A percentile compares a stretch with the other conserved stretches of the same genome.
phyloP scores from a whole-genome alignment of 306 rosid species.

The Inga leiocalycina region DNA sequence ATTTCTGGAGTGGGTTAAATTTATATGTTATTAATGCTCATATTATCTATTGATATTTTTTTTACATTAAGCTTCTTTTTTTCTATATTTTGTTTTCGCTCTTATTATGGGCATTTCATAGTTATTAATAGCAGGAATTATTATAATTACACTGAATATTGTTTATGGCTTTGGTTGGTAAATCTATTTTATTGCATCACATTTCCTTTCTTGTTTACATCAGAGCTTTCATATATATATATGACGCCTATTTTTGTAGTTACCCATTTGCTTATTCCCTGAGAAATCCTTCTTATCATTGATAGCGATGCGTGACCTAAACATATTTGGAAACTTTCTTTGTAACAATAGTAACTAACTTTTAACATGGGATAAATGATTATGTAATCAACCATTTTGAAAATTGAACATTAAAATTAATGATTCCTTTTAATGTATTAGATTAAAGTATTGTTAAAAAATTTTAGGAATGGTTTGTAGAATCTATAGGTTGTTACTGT shows the following conservation, averaged over 20 bases:
- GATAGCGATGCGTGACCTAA: slow-evolving; percentile 7
- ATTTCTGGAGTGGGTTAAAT: slow-evolving; percentile 11
- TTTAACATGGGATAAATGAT: slow-evolving; percentile 2
- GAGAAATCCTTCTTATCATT: neutral
- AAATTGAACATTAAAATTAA: neutral
- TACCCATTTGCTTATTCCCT: slow-evolving; percentile 7
- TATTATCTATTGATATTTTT: neutral
- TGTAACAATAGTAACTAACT: neutral
- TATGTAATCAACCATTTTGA: slow-evolving; percentile 10
- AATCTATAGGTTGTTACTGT: slow-evolving; percentile 6
- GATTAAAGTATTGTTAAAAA: slow-evolving; percentile 8
- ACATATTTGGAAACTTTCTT: slow-evolving; percentile 7
- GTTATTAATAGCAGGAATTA: neutral
- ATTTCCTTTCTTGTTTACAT: neutral
- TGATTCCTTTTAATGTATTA: slow-evolving; percentile 1
- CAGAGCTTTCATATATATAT: neutral
- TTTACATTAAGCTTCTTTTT: neutral
- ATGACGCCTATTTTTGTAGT: neutral
- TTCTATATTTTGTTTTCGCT: slow-evolving; percentile 4
- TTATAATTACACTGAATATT: neutral
- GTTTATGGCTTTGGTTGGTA: neutral
- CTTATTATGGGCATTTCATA: neutral
- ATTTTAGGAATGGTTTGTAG: slow-evolving; percentile 19
- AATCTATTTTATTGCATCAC: neutral
- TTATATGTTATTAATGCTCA: slow-evolving; percentile 16